phyloP scores from a whole-genome alignment of 2,329 filamentous ascomycete genomes.

The Triangularia verruculosa region DNA sequence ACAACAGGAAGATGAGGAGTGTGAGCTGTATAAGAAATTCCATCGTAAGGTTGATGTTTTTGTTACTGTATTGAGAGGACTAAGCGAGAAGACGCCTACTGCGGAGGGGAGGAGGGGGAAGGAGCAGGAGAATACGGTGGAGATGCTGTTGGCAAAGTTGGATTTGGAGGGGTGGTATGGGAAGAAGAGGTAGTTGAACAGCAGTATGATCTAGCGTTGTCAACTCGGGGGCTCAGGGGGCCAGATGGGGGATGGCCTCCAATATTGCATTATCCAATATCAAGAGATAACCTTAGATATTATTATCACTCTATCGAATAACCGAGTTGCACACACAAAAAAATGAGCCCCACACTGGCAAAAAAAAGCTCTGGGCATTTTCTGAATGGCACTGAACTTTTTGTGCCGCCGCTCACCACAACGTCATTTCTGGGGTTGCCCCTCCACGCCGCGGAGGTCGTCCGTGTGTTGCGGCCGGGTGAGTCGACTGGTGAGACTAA shows the following conservation, averaged over 20 bases:
- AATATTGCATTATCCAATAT: background rate
- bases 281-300: background rate
- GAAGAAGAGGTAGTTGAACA: background rate
- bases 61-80: slow-evolving; percentile 65
- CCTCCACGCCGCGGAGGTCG: background rate
- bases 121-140: slow-evolving; percentile 26
- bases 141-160: slow-evolving; percentile 31
- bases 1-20: slow-evolving; percentile 32
- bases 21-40: slow-evolving; percentile 59
- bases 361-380: background rate
- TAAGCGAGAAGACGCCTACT: slow-evolving; percentile 61
- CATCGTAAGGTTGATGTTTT: slow-evolving; percentile 72
- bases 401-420: background rate
- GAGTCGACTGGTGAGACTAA: background rate
- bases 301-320: background rate
- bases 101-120: slow-evolving; percentile 26
- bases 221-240: background rate
- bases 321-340: background rate
- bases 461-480: background rate
- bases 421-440: background rate
- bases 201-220: no score
- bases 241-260: background rate
- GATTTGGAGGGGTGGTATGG: slow-evolving; percentile 31
- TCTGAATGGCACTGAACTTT: background rate
- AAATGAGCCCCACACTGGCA: background rate